A percentile compares a stretch with the other conserved stretches of the same genome.
phyloP scores from a whole-genome alignment of 1,284 basidiomycete species.

The Volvariella surrecta region DNA sequence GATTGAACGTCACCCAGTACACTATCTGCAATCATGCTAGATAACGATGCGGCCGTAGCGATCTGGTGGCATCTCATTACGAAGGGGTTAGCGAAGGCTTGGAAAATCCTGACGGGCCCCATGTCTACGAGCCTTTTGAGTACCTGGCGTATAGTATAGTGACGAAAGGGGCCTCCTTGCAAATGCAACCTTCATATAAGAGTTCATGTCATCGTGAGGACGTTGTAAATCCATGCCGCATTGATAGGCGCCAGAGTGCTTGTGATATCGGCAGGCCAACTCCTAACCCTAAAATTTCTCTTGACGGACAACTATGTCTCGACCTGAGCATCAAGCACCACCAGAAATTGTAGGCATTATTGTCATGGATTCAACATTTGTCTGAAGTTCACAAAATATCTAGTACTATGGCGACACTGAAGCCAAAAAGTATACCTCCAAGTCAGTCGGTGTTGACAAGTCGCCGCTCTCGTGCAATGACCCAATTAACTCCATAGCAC shows the following conservation, averaged over 20 bases:
- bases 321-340: conserved; percentile 93
- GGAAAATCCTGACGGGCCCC: too few species aligned
- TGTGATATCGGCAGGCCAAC: too few species aligned
- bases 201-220: too few species aligned
- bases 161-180: too few species aligned
- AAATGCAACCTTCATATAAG: too few species aligned
- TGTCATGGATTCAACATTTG: not conserved
- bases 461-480: conserved; percentile 1
- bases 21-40: too few species aligned
- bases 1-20: conserved; percentile 53
- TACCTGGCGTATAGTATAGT: too few species aligned
- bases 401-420: conserved; percentile 97
- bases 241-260: not conserved
- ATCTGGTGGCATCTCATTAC: too few species aligned
- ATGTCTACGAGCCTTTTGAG: too few species aligned
- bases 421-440: conserved; percentile 95
- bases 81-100: too few species aligned
- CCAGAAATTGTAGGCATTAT: conserved; percentile 82
- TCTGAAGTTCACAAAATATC: conserved; percentile 3
- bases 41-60: too few species aligned
- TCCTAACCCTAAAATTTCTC: not conserved
- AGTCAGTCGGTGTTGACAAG: conserved; percentile 41
- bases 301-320: conserved; percentile 56
- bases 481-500: conserved; percentile 42
- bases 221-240: too few species aligned